Conservation (phyloP, 441 rosid species). For the Euphorbia neoarborescens region DNA sequence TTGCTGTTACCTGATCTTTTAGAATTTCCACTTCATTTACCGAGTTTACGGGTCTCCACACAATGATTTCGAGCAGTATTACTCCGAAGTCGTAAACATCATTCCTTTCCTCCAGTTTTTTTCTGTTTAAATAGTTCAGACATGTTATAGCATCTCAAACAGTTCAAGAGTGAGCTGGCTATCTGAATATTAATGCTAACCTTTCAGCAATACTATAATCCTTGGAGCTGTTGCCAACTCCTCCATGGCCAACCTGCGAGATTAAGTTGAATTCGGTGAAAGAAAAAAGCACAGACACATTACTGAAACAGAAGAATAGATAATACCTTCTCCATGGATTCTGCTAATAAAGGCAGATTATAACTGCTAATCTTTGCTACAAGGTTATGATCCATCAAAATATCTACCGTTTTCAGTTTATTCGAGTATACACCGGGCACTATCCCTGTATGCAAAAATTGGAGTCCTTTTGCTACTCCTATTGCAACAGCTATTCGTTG, state of each 20-base stretch:
- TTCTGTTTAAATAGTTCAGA: conserved; percentile 30
- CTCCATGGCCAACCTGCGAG: conserved; percentile 46
- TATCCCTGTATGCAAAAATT: conserved; percentile 85
- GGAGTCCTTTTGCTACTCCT: conserved; percentile 82
- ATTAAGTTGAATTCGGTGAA: neutral
- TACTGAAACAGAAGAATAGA: neutral
- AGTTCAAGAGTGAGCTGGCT: neutral
- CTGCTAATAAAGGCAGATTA: conserved; percentile 70
- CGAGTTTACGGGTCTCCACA: conserved; percentile 53
- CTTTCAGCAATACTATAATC: conserved; percentile 33
- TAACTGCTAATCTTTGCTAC: conserved; percentile 75
- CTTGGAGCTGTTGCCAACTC: conserved; percentile 36
- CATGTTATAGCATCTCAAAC: neutral
- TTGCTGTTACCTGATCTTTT: conserved; percentile 45
- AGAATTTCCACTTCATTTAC: conserved; percentile 43
- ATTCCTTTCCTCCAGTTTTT: conserved; percentile 37
- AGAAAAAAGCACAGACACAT: neutral
- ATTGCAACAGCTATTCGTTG: conserved; percentile 73
- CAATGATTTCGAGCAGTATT: conserved; percentile 74
- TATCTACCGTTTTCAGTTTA: conserved; percentile 67
- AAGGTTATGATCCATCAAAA: conserved; percentile 74
- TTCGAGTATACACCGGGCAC: conserved; percentile 77
- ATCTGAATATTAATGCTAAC: conserved; percentile 21
- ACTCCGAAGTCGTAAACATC: conserved; percentile 77
- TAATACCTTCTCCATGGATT: conserved; percentile 52